These are phyloP conservation scores for Madurella fahalii DNA, from an alignment of 2,329 filamentous ascomycete species.

Conservation along the genomic window DNA sequence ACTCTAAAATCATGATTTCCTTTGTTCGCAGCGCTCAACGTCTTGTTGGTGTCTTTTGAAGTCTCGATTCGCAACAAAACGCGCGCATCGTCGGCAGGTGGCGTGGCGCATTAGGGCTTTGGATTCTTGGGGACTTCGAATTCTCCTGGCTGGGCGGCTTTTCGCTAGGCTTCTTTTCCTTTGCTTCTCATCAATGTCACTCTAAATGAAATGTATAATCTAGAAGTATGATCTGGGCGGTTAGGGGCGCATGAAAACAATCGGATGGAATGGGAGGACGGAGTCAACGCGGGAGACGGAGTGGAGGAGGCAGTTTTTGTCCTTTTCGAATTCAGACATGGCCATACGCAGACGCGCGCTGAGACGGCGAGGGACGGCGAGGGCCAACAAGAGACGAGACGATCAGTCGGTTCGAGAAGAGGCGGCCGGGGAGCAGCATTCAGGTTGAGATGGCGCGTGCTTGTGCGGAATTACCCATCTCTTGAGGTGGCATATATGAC, in stretches of 20 bases:
- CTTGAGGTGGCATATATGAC: background rate
- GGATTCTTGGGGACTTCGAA: background rate
- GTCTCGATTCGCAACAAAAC: background rate
- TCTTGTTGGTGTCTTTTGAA: background rate
- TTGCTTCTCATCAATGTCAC: constrained; percentile 16
- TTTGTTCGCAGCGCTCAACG: background rate
- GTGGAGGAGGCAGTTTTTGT: constrained; percentile 7
- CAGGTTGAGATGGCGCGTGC: no score
- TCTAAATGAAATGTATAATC: constrained; percentile 36
- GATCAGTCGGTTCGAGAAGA: no score
- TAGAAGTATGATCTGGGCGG: constrained; percentile 11
- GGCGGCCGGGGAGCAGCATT: no score
- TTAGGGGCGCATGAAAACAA: background rate
- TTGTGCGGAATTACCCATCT: background rate
- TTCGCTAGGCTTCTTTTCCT: background rate
- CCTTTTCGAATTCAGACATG: background rate
- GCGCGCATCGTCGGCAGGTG: background rate
- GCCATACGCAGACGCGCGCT: background rate
- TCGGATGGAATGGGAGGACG: background rate
- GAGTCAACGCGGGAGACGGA: background rate
- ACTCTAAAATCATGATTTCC: background rate
- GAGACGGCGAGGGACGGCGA: no score
- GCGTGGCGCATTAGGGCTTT: background rate
- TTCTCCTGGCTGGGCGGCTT: background rate
- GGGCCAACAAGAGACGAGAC: no score